These are phyloP conservation scores for Leucocoprinus sp. DNA, from an alignment of 768 basidiomycete genomes.

Conservation along the genomic window DNA sequence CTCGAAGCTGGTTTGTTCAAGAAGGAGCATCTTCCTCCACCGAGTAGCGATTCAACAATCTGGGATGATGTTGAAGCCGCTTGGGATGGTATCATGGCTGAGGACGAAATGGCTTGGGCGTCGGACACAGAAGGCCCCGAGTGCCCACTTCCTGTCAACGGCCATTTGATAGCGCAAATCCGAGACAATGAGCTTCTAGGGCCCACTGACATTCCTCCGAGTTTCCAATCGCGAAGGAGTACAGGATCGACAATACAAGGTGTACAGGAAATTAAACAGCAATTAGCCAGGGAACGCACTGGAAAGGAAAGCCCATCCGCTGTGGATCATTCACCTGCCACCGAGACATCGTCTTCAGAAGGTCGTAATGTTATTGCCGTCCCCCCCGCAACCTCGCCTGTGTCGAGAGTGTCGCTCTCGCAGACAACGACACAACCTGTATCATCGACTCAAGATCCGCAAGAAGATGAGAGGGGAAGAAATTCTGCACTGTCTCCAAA, in stretches of 20 bases:
- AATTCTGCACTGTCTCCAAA: conserved; percentile 47
- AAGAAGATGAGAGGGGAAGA: conserved; percentile 38
- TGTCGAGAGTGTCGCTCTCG: conserved; percentile 6
- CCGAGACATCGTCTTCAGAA: conserved; percentile 27
- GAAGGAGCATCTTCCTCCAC: conserved; percentile 19
- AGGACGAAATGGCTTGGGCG: conserved; percentile 42
- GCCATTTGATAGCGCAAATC: background rate
- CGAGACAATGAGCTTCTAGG: conserved; percentile 1
- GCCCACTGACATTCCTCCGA: conserved; percentile 1
- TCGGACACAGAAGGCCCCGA: conserved; percentile 31
- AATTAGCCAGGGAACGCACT: background rate
- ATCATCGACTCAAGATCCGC: conserved; percentile 2
- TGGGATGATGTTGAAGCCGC: conserved; percentile 49
- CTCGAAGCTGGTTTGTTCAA: conserved; percentile 41
- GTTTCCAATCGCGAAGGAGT: conserved; percentile 13
- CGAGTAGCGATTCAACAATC: conserved; percentile 24
- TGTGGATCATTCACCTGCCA: conserved; percentile 18
- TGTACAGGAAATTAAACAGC: conserved; percentile 6
- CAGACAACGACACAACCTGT: conserved; percentile 1
- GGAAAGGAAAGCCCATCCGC: conserved; percentile 7
- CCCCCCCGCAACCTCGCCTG: conserved; percentile 24
- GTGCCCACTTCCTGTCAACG: conserved; percentile 4
- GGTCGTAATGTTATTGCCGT: conserved; percentile 32
- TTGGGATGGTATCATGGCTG: conserved; percentile 43
- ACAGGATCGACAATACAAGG: conserved; percentile 15